Evolutionary conservation across 2,329 filamentous ascomycete genomes (phyloP).

Genomic region (Diaporthe sp.): DNA sequence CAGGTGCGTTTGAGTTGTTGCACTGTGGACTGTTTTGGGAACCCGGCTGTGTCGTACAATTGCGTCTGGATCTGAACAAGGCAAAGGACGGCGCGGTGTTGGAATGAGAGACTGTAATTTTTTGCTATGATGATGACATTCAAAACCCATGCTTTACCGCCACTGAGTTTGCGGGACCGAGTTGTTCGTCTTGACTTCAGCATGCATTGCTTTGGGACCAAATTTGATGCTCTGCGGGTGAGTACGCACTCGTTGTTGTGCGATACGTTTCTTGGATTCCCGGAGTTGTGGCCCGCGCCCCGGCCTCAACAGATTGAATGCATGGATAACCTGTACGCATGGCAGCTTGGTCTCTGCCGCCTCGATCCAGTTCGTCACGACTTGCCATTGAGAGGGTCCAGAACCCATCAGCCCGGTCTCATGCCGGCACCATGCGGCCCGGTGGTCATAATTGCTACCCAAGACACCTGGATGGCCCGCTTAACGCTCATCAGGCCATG

Average conservation of each 20-base stretch:
- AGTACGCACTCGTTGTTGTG: not conserved
- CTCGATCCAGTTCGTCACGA: not conserved
- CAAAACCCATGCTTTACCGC: not conserved
- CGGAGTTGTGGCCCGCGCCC: no score
- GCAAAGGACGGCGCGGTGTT: not conserved
- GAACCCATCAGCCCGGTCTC: not conserved
- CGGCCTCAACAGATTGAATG: no score
- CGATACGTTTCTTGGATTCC: not conserved
- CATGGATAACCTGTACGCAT: no score
- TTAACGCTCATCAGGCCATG: not conserved
- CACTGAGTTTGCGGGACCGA: not conserved
- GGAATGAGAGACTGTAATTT: not conserved
- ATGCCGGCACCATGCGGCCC: not conserved
- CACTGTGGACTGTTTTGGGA: not conserved
- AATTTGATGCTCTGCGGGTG: not conserved
- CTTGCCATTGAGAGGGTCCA: not conserved
- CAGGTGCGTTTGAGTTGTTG: not conserved
- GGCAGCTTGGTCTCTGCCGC: not conserved
- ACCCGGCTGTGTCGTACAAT: not conserved
- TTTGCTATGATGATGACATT: slow-evolving; percentile 11
- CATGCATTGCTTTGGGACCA: not conserved
- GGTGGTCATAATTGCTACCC: not conserved
- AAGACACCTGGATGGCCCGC: not conserved
- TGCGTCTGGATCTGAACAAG: not conserved
- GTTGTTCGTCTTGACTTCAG: not conserved